Conservation (phyloP, 2,329 filamentous ascomycete genomes). For the Pseudogymnoascus sp. region DNA sequence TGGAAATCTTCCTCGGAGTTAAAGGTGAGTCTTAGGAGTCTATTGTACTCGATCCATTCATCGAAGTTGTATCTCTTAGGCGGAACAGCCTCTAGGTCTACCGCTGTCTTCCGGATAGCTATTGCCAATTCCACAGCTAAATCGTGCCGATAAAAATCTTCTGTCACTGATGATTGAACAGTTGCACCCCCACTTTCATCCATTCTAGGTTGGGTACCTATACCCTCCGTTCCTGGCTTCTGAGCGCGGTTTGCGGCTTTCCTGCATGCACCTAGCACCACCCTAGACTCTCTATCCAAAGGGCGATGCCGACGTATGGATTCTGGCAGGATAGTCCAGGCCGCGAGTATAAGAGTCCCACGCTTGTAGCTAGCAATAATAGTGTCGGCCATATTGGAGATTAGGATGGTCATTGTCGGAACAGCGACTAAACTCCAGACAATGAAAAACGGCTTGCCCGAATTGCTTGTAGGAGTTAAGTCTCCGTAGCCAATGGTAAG, state of each 20-base stretch:
- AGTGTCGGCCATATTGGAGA: slow-evolving; percentile 78
- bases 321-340: slow-evolving; percentile 60
- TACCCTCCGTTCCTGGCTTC: slow-evolving; percentile 32
- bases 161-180: slow-evolving; percentile 29
- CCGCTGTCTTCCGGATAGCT: slow-evolving; percentile 61
- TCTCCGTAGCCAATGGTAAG: slow-evolving; percentile 88
- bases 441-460: slow-evolving; percentile 82
- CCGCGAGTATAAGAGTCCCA: slow-evolving; percentile 52
- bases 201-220: not conserved
- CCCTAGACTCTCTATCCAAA: slow-evolving; percentile 31
- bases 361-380: slow-evolving; percentile 62
- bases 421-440: slow-evolving; percentile 83
- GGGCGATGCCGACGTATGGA: slow-evolving; percentile 47
- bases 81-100: slow-evolving; percentile 53
- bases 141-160: slow-evolving; percentile 22
- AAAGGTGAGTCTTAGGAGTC: slow-evolving; percentile 32
- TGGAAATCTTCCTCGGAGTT: slow-evolving; percentile 41
- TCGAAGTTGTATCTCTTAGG: slow-evolving; percentile 68
- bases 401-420: slow-evolving; percentile 81
- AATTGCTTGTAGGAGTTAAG: slow-evolving; percentile 66
- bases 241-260: slow-evolving; percentile 52
- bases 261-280: slow-evolving; percentile 50
- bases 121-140: slow-evolving; percentile 50
- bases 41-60: slow-evolving; percentile 65
- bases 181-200: no score